These are phyloP conservation scores for Monilinia fructigena DNA, from an alignment of 2,329 filamentous ascomycete genomes.

Conservation along the genomic window DNA sequence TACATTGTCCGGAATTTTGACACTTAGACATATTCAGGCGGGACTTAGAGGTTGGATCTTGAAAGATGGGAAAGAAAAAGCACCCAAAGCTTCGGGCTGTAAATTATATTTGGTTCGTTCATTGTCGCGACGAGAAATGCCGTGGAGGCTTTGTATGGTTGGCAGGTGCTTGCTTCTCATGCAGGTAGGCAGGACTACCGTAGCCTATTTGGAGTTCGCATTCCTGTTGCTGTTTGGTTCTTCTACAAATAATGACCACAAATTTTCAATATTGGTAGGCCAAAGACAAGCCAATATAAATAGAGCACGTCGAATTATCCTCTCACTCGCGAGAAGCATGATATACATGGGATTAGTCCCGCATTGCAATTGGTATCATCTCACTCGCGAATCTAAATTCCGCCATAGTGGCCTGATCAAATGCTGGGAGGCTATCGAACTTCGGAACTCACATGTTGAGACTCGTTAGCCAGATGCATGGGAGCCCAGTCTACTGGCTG, in stretches of 20 bases:
- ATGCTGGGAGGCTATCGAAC: conserved; percentile 8
- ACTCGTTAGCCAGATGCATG: conserved; percentile 12
- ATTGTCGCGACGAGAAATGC: background rate
- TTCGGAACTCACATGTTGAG: conserved; percentile 15
- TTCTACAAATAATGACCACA: background rate
- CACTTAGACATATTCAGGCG: conserved; percentile 14
- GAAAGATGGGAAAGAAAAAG: conserved; percentile 2
- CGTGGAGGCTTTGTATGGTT: background rate
- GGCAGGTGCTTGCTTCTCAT: background rate
- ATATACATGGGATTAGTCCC: background rate
- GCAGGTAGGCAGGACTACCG: conserved; percentile 10
- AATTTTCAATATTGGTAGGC: background rate
- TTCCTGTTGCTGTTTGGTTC: background rate
- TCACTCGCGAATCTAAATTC: conserved; percentile 20
- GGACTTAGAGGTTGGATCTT: background rate
- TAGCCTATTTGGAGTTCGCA: background rate
- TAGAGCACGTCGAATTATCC: background rate
- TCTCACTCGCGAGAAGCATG: background rate
- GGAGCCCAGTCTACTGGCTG: conserved; percentile 16
- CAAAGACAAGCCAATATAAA: conserved; percentile 1
- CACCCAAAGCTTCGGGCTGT: background rate
- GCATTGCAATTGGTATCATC: background rate
- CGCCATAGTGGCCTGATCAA: conserved; percentile 20
- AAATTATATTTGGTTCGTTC: conserved; percentile 3
- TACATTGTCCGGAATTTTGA: background rate